These are phyloP conservation scores for Gymnopilus dilepis DNA, from an alignment of 768 basidiomycete genomes.

Conservation along the genomic window DNA sequence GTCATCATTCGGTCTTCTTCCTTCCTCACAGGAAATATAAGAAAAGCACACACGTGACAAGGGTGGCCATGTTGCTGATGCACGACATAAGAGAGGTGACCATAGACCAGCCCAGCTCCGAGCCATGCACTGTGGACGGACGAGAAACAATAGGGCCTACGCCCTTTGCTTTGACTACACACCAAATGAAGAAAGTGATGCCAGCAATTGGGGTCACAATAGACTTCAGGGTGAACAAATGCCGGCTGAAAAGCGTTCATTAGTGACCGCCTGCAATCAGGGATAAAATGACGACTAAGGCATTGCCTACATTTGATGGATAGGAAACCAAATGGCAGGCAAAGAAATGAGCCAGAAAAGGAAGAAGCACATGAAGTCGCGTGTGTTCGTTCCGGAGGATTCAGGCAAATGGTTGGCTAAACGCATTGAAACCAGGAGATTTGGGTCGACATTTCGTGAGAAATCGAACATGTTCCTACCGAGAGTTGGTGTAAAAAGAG, in stretches of 20 bases:
- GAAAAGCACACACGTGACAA: conserved; percentile 57
- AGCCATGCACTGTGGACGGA: conserved; percentile 66
- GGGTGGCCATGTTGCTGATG: conserved; percentile 80
- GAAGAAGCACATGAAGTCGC: conserved; percentile 83
- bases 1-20: conserved; percentile 12
- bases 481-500: conserved; percentile 10
- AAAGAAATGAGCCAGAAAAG: conserved; percentile 85
- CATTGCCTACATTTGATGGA: conserved; percentile 72
- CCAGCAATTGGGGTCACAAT: conserved; percentile 74
- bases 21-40: conserved; percentile 3
- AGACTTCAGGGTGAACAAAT: conserved; percentile 82
- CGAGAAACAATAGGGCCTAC: conserved; percentile 77
- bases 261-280: conserved; percentile 10
- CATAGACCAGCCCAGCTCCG: conserved; percentile 78
- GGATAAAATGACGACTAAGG: conserved; percentile 15
- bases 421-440: conserved; percentile 9
- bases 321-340: conserved; percentile 82
- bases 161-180: conserved; percentile 76
- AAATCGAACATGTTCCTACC: neutral
- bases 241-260: conserved; percentile 49
- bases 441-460: conserved; percentile 22
- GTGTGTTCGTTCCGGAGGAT: conserved; percentile 76
- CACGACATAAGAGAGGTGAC: conserved; percentile 74
- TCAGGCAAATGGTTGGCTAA: conserved; percentile 74
- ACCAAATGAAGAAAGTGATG: conserved; percentile 78